Conservation (phyloP, 1,284 basidiomycete genomes). For the Ustilago esculenta region DNA sequence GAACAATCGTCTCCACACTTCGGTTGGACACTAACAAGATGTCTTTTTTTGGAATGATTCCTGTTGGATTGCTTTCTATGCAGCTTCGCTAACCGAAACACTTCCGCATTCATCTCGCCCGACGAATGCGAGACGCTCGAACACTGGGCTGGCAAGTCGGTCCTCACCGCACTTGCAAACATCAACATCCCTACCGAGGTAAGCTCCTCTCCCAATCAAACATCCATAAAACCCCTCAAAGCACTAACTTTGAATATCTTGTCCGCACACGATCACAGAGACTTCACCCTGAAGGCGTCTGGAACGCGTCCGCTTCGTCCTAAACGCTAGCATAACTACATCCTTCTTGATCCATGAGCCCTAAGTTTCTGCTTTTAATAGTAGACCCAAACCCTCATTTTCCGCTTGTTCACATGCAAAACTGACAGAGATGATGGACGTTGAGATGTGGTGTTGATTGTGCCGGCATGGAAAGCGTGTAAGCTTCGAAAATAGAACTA, state of each 20-base stretch:
- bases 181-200: conserved; percentile 50
- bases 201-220: too few species aligned
- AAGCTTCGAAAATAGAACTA: conserved; percentile 33
- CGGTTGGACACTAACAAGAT: too few species aligned
- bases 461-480: conserved; percentile 4
- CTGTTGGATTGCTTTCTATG: neutral
- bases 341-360: neutral
- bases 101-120: conserved; percentile 81
- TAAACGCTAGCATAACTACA: neutral
- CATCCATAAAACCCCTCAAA: too few species aligned
- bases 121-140: conserved; percentile 75
- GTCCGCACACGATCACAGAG: conserved; percentile 16
- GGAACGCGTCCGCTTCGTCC: conserved; percentile 14
- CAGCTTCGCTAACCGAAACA: conserved; percentile 77
- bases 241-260: too few species aligned
- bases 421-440: too few species aligned
- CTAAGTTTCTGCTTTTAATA: too few species aligned
- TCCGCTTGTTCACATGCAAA: too few species aligned
- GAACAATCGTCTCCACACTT: too few species aligned
- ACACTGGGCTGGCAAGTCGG: conserved; percentile 73
- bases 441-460: conserved; percentile 47
- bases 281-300: conserved; percentile 48
- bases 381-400: too few species aligned
- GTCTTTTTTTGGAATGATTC: too few species aligned
- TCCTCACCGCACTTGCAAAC: conserved; percentile 70